Percentiles rank a stretch among this genome's conserved stretches.
Conservation (phyloP, 2,329 filamentous ascomycete species). For the Aureobasidium musti region DNA sequence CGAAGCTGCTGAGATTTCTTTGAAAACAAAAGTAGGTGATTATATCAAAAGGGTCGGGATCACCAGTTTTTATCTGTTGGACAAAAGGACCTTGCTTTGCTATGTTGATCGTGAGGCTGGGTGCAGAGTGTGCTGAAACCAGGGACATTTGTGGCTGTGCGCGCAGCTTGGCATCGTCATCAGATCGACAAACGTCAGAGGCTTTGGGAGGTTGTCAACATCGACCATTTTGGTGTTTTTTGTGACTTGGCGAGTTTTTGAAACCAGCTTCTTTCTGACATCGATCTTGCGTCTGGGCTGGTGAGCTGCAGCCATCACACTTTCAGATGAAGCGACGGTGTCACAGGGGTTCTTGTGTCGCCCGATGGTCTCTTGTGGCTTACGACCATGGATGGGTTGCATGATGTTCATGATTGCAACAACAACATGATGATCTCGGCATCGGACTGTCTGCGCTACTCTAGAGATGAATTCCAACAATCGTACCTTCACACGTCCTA, state of each 20-base stretch:
- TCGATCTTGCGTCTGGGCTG: neutral
- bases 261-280: neutral
- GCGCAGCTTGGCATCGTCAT: conserved; percentile 13
- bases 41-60: neutral
- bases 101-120: conserved; percentile 20
- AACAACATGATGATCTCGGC: neutral
- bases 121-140: neutral
- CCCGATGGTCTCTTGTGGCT: neutral
- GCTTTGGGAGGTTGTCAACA: conserved; percentile 17
- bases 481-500: neutral
- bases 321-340: neutral
- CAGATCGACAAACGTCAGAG: conserved; percentile 12
- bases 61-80: neutral
- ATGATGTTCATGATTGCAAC: neutral
- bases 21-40: neutral
- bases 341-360: neutral
- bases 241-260: neutral
- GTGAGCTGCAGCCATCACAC: neutral
- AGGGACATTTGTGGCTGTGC: conserved; percentile 13
- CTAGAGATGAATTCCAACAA: neutral
- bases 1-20: neutral
- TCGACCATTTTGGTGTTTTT: neutral
- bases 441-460: neutral
- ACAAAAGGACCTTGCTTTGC: conserved; percentile 7
- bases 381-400: neutral